Evolutionary conservation across 1,284 basidiomycete genomes (phyloP), one percentile per base, ranked within the genome.

Genomic region (Hortiboletus rubellus): DNA sequence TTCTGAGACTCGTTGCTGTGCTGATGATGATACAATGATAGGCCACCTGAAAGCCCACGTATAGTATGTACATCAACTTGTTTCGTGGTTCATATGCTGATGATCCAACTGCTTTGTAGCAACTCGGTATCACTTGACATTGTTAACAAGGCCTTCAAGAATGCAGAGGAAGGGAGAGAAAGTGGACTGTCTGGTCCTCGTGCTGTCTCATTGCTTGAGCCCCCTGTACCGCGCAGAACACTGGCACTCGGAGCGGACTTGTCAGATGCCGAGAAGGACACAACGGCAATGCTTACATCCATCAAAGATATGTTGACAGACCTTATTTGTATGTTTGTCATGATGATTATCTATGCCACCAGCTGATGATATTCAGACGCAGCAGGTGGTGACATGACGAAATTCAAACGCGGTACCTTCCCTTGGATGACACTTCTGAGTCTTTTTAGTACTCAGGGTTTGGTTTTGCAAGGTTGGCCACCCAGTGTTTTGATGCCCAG

Each of bases 31-130:
- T 30, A 46, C 18, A 1, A 58, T 58, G 1, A 54, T 58, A 7
- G 52, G 43, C 4, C 49, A 56, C 9, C 45, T 56, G 14, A 56
- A 56, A 30, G 49, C 40, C 14, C 55, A 56, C 17, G 31, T 56
- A 15, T 55, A 41, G 54, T 55, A 45, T 41, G 54, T 18, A 18
- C 18, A 18, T 50, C 14, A 10, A 37, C 9, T 33, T 33, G 31
- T 18, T 18, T 33, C 31, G 11, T 33, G 31, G 11, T 9, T 33
- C 8, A 33, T 33, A 33, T 9, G 31, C 31, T 33, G 31, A 33
- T 7, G 18, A 33, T 33, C 31, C 31, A 7, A 9, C 31, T 18
- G 18, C 18, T 18, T 18, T 18, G 18, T 37, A 54, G 52, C 31
- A 43, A 54, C 14, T 10, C n/a, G 1, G 24, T 48, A 2, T 54